Base-by-base conservation (phyloP, 2,329 filamentous ascomycete species). In the Bipolaris cookei region DNA sequence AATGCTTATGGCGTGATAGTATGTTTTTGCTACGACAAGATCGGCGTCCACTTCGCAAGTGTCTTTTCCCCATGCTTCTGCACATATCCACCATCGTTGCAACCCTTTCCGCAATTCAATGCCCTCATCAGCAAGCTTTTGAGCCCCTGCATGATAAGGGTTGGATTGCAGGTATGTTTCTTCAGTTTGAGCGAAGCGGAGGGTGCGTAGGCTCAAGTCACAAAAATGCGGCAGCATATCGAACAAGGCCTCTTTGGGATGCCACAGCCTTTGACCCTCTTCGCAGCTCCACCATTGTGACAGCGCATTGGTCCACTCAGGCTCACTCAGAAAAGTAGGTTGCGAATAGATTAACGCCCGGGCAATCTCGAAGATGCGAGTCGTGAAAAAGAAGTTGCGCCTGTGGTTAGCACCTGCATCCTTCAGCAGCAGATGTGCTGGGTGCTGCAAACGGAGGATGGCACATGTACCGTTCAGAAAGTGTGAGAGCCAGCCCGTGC, bases 391-490 rank as follows among this genome's bases (percentile, higher is more conserved):
- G 51, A 72, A 71, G 0, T 45, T 59, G 14, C 65, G 67, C 20
- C 38, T 61, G 3, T 56, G 62, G 30, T 28, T n/a, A 45, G 42
- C 42, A 20, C n/a, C 25, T 18, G 42, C 10, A 28, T 32, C 14
- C 10, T 25, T 10, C n/a, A 45, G 28, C 10, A 45, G 28, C 7
- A 72, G 50, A 20, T 51, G 51, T 3, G 32, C 42, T 3, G 66
- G 68, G 3, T 56, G 44, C 39, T 67, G 67, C 20, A 71, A 48
- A 11, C 64, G 63, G 4, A 72, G 56, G 21, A 72, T 64, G 13
- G 64, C 59, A 41, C 64, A 70, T 42, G 69, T 71, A 14, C 69
- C 68, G 30, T 70, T 63, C 11, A 71, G 39, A 38, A 72, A 72
- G 30, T 71, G 69, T 3, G 65, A 63, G 0, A 71, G 61, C 69